phyloP scores from a whole-genome alignment of 2,329 filamentous ascomycete species.

The Microdochium bolleyi region DNA sequence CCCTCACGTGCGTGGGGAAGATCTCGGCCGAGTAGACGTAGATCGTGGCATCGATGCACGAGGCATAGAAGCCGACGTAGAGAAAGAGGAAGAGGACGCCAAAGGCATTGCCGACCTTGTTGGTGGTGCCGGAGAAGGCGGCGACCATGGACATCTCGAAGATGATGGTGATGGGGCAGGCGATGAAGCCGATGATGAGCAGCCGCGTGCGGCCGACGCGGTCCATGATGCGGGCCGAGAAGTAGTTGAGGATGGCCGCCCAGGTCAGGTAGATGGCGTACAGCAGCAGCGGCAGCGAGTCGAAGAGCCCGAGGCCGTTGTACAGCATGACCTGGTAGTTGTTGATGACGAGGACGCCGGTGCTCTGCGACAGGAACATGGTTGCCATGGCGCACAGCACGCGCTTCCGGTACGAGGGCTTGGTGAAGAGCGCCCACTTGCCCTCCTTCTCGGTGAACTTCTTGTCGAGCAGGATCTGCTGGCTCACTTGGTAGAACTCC shows the following conservation, averaged over 20 bases:
- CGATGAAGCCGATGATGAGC: conserved; percentile 29
- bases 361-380: conserved; percentile 20
- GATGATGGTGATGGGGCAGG: conserved; percentile 26
- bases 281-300: conserved; percentile 28
- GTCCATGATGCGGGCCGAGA: conserved; percentile 12
- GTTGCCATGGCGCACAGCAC: conserved; percentile 44
- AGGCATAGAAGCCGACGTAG: conserved; percentile 40
- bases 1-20: conserved; percentile 37
- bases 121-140: conserved; percentile 22
- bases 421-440: conserved; percentile 36
- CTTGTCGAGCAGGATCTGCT: conserved; percentile 34
- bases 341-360: conserved; percentile 22
- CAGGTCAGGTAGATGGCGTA: conserved; percentile 32
- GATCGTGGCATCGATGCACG: conserved; percentile 29
- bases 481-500: conserved; percentile 36
- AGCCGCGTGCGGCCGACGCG: conserved; percentile 29
- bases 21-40: conserved; percentile 29
- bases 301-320: conserved; percentile 27
- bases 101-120: conserved; percentile 27
- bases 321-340: conserved; percentile 30
- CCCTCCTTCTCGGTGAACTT: conserved; percentile 10
- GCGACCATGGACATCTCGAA: conserved; percentile 27
- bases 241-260: conserved; percentile 39
- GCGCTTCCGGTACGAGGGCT: conserved; percentile 38
- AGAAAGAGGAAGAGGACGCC: conserved; percentile 35